A percentile compares a stretch with the other conserved stretches of the same genome.
These are phyloP conservation scores for Hypoxylon crocopeplum DNA, from an alignment of 495 filamentous ascomycete genomes.

Conservation along the genomic window DNA sequence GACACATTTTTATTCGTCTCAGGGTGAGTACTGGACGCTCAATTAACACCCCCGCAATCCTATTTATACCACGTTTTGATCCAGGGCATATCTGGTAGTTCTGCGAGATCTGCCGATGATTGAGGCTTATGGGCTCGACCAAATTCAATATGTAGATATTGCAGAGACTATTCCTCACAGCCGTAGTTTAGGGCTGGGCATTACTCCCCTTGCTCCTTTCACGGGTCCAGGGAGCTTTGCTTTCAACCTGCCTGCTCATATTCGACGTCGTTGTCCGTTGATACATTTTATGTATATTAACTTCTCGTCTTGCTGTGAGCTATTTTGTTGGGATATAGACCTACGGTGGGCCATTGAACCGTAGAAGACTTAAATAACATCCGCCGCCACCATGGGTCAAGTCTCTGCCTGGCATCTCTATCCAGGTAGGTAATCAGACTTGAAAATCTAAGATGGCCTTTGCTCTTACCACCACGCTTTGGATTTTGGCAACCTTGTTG, in stretches of 20 bases:
- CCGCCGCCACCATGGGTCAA: not conserved
- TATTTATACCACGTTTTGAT: constrained; percentile 24
- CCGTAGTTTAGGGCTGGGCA: constrained; percentile 1
- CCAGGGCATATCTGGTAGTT: constrained; percentile 18
- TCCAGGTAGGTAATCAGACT: not conserved
- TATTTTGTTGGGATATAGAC: not conserved
- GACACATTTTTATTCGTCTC: constrained; percentile 31
- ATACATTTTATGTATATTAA: constrained; percentile 22
- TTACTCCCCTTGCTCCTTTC: not conserved
- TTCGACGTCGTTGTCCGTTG: not conserved
- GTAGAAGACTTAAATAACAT: constrained; percentile 7
- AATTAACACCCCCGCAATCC: constrained; percentile 18
- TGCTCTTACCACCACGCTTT: constrained; percentile 1
- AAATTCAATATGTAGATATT: constrained; percentile 12
- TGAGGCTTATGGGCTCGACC: constrained; percentile 19
- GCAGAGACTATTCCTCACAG: not conserved
- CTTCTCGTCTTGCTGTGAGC: constrained; percentile 12
- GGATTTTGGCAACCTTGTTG: constrained; percentile 7
- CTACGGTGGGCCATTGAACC: no score
- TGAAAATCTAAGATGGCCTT: constrained; percentile 8
- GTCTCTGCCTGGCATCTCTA: not conserved
- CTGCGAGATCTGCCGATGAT: constrained; percentile 21
- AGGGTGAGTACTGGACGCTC: no score
- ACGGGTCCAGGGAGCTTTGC: not conserved
- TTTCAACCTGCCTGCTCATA: constrained; percentile 6